Evolutionary conservation across 306 rosid genomes (phyloP).

Genomic region (Herpetospermum pedunculosum): DNA sequence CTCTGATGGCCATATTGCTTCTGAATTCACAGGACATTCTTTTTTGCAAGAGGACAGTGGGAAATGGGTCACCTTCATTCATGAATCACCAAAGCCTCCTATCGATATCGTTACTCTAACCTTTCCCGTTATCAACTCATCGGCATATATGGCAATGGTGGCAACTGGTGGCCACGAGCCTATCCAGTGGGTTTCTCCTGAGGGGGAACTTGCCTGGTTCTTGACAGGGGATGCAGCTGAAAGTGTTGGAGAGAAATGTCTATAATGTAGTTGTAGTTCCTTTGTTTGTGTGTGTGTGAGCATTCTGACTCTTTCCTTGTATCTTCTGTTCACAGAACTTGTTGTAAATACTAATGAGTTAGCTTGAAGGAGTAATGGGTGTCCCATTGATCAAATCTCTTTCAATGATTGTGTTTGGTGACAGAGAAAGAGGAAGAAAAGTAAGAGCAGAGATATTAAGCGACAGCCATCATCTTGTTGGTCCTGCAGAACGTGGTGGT

Average conservation of each 20-base stretch:
- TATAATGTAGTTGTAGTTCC: not conserved
- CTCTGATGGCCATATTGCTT: slow-evolving; percentile 83
- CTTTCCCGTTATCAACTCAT: slow-evolving; percentile 70
- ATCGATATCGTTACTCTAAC: slow-evolving; percentile 77
- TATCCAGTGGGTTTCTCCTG: slow-evolving; percentile 48
- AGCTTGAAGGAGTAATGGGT: not conserved
- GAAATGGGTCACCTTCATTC: slow-evolving; percentile 67
- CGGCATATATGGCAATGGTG: slow-evolving; percentile 58
- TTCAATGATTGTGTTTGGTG: not conserved
- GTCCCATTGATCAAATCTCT: not conserved
- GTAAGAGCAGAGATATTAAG: not conserved
- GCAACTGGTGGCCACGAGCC: slow-evolving; percentile 61
- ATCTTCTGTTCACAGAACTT: no score
- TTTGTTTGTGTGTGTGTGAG: no score
- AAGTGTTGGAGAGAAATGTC: slow-evolving; percentile 29
- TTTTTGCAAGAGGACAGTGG: slow-evolving; percentile 43
- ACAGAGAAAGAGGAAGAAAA: not conserved
- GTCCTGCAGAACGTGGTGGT: not conserved
- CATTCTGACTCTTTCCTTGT: no score
- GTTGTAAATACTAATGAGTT: not conserved
- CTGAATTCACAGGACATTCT: slow-evolving; percentile 81
- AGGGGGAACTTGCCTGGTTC: slow-evolving; percentile 74
- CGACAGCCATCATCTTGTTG: not conserved
- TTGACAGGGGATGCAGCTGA: slow-evolving; percentile 63
- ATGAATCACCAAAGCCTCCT: slow-evolving; percentile 85